Base-by-base conservation (phyloP, 345 rosid genomes). In the Gossypium arboreum region DNA sequence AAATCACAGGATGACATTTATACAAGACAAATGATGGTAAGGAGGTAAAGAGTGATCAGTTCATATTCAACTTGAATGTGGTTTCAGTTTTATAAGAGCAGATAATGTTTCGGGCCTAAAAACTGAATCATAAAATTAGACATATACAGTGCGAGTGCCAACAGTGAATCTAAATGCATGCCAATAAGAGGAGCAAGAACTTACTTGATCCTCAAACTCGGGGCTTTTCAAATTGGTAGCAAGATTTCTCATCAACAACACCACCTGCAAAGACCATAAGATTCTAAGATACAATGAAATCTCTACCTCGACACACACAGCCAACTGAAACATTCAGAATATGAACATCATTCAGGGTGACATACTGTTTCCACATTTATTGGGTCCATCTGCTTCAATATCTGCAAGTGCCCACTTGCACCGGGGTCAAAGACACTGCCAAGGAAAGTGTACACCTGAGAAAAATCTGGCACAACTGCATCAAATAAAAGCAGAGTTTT, bases 401-500 rank as follows among this genome's bases (percentile, higher is more conserved):
- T 91, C 84, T 86, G 87, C 75, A 95, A 61, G 72, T 95, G 99
- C 73, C 78, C 91, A 52, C 88, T 73, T 1, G 81, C 81, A 78
- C 64, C 63, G 44, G 97, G 99, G 79, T 95, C 98, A 76, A 95
- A 95, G 55, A 91, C 83, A 72, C 96, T 93, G 79, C 96, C 97
- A 63, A 95, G 83, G 86, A 95, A 95, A 74, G 88, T 88, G 83
- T 95, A 95, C n/a, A 95, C 98, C 83, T 90, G 84, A 22, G 92
- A 82, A 70, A 95, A 95, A 86, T 95, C 94, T 1, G 99, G 99
- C 86, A 85, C 78, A 79, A 82, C 98, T 95, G 96, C 86, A 75
- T 59, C 66, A 50, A 62, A 17, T 52, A 55, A 67, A 77, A 73
- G 18, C 7, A 4, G 39, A 62, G 12, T 55, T 62, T 60, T 71